These are phyloP conservation scores for Neopestalotiopsis sp. DNA, from an alignment of 2,329 filamentous ascomycete genomes.

Conservation along the genomic window DNA sequence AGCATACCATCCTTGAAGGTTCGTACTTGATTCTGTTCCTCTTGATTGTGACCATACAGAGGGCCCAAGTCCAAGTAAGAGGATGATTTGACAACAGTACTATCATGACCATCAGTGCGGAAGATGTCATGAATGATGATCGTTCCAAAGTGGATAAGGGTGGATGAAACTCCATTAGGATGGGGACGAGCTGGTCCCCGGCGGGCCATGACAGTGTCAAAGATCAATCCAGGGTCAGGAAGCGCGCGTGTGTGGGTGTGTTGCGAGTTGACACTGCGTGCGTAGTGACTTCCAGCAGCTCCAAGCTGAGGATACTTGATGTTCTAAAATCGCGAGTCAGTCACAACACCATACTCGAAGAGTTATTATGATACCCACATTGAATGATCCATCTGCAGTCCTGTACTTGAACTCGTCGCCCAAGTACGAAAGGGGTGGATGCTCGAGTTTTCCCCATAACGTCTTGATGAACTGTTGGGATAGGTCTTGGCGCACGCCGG, in stretches of 20 bases:
- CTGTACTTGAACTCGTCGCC: slow-evolving; percentile 22
- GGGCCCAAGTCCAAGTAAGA: slow-evolving; percentile 59
- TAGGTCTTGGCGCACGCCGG: background rate
- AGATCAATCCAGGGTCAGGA: slow-evolving; percentile 37
- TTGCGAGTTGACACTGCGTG: slow-evolving; percentile 35
- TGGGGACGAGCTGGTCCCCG: slow-evolving; percentile 21
- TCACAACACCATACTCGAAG: background rate
- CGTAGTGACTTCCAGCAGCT: slow-evolving; percentile 36
- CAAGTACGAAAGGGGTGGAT: slow-evolving; percentile 24
- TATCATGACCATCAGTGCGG: slow-evolving; percentile 48
- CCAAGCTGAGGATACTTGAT: slow-evolving; percentile 35
- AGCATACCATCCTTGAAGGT: slow-evolving; percentile 55
- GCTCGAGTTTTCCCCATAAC: slow-evolving; percentile 26
- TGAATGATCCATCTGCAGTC: slow-evolving; percentile 35
- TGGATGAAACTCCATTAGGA: background rate
- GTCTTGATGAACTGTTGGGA: slow-evolving; percentile 24
- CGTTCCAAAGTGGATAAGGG: slow-evolving; percentile 18
- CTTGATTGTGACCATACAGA: slow-evolving; percentile 58
- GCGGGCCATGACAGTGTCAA: slow-evolving; percentile 38
- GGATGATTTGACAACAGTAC: slow-evolving; percentile 52
- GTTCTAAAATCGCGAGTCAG: slow-evolving; percentile 18
- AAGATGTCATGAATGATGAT: slow-evolving; percentile 57
- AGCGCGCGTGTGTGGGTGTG: slow-evolving; percentile 31
- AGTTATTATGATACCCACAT: slow-evolving; percentile 17
- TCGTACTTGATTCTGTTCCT: slow-evolving; percentile 55